These are phyloP conservation scores for Aspergillus sojae DNA, from an alignment of 2,329 filamentous ascomycete species.

Conservation along the genomic window DNA sequence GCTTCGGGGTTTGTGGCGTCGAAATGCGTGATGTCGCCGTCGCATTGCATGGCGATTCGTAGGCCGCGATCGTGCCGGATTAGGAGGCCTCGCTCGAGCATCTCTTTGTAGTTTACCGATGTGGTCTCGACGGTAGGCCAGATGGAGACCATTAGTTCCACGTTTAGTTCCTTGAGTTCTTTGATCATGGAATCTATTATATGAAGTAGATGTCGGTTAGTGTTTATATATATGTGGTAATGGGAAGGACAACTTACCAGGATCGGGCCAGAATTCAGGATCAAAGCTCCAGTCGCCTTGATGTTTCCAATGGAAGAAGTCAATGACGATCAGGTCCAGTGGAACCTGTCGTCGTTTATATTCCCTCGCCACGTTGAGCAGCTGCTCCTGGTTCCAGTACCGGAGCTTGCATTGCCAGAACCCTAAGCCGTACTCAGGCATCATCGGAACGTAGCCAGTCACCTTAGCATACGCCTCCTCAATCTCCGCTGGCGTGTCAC, in stretches of 20 bases:
- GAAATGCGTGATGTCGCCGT: conserved; percentile 62
- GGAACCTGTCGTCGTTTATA: conserved; percentile 59
- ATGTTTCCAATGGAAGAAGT: conserved; percentile 69
- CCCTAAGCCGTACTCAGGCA: conserved; percentile 69
- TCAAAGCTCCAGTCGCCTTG: conserved; percentile 73
- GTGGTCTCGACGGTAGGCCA: conserved; percentile 67
- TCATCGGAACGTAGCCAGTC: conserved; percentile 65
- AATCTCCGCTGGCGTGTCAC: conserved; percentile 58
- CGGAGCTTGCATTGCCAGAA: conserved; percentile 71
- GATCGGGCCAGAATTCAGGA: conserved; percentile 65
- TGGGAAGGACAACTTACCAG: conserved; percentile 40
- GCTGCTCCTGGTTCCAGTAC: conserved; percentile 67
- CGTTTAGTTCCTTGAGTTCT: conserved; percentile 60
- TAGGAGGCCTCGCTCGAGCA: conserved; percentile 63
- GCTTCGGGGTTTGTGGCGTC: conserved; percentile 66
- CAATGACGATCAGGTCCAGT: conserved; percentile 66
- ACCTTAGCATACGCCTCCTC: conserved; percentile 58
- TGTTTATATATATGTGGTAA: no score
- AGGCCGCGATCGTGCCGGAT: conserved; percentile 64
- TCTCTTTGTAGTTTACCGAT: conserved; percentile 63
- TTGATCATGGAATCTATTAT: conserved; percentile 61
- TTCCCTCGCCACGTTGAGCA: conserved; percentile 62
- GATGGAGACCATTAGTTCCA: conserved; percentile 70
- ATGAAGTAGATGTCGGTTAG: neutral
- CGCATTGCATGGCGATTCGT: conserved; percentile 60